Evolutionary conservation across 1,139 yeast species (phyloP).

Genomic region (Hyphopichia buzzinii): DNA sequence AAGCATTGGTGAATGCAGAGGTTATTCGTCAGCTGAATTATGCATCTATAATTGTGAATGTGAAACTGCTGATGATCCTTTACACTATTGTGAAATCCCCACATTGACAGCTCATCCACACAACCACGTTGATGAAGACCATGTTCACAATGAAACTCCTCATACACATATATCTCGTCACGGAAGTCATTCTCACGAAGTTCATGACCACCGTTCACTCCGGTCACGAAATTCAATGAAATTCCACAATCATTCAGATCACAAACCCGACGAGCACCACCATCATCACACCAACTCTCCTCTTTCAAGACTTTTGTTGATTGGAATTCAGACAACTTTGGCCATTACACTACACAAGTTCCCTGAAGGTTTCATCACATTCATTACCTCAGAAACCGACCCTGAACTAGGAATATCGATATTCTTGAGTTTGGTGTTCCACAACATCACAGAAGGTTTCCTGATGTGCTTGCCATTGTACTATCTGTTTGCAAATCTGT

Average conservation of each 20-base stretch:
- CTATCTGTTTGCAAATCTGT: conserved; percentile 48
- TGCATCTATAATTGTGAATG: conserved; percentile 16
- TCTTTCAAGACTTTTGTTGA: conserved; percentile 69
- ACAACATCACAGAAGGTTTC: conserved; percentile 94
- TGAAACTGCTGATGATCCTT: conserved; percentile 1
- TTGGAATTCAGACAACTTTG: conserved; percentile 85
- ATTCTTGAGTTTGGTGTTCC: conserved; percentile 79
- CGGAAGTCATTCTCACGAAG: conserved; percentile 13
- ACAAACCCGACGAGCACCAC: conserved; percentile 40
- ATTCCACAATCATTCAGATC: conserved; percentile 12
- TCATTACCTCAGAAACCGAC: conserved; percentile 73
- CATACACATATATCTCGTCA: conserved; percentile 2
- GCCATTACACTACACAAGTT: conserved; percentile 88
- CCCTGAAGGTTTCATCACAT: conserved; percentile 93
- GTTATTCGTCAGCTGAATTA: conserved; percentile 48
- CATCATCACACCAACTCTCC: conserved; percentile 84
- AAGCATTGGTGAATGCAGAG: conserved; percentile 51
- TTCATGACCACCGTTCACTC: conserved; percentile 51
- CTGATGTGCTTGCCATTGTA: conserved; percentile 90
- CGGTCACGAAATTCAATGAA: not conserved
- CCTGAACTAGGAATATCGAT: conserved; percentile 73
- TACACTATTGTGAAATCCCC: conserved; percentile 44
- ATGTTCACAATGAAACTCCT: conserved; percentile 5
- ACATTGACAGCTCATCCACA: conserved; percentile 6
- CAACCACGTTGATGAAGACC: conserved; percentile 2